phyloP scores from a whole-genome alignment of 148 eudicot species.

The Rhododendron mucronatum region DNA sequence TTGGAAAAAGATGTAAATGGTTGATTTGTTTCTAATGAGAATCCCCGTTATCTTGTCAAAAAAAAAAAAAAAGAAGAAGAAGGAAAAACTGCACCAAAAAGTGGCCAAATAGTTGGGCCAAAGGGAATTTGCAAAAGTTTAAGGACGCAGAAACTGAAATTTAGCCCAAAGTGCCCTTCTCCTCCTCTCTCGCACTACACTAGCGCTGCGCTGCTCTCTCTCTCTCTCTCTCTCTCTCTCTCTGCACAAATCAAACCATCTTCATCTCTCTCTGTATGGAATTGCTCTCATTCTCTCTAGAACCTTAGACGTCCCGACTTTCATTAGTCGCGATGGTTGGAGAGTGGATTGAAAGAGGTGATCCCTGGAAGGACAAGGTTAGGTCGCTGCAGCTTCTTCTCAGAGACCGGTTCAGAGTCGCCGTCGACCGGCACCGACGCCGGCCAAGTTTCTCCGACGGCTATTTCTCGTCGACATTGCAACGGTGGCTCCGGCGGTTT shows the following conservation, averaged over 20 bases:
- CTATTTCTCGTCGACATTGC: constrained; percentile 35
- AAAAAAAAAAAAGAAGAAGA: too few species aligned
- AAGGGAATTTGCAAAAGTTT: not conserved
- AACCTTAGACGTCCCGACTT: not conserved
- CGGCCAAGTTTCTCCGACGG: constrained; percentile 33
- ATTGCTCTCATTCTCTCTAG: not conserved
- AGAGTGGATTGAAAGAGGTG: constrained; percentile 37
- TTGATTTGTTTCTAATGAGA: too few species aligned
- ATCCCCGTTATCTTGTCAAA: too few species aligned
- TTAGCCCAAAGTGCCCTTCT: not conserved
- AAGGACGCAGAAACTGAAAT: not conserved
- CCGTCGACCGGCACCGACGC: constrained; percentile 44
- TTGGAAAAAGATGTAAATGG: too few species aligned
- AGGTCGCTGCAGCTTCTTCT: constrained; percentile 44
- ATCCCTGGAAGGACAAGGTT: constrained; percentile 40
- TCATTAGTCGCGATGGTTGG: constrained; percentile 4
- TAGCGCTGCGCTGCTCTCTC: not conserved
- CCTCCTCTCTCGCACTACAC: not conserved
- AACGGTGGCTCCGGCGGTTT: constrained; percentile 45
- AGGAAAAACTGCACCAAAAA: too few species aligned
- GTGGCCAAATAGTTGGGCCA: not conserved
- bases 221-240: not conserved
- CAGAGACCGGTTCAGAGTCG: constrained; percentile 49
- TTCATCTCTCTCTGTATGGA: not conserved
- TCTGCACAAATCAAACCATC: not conserved